phyloP scores from a whole-genome alignment of 2,329 filamentous ascomycete species.

The Monascus ruber region DNA sequence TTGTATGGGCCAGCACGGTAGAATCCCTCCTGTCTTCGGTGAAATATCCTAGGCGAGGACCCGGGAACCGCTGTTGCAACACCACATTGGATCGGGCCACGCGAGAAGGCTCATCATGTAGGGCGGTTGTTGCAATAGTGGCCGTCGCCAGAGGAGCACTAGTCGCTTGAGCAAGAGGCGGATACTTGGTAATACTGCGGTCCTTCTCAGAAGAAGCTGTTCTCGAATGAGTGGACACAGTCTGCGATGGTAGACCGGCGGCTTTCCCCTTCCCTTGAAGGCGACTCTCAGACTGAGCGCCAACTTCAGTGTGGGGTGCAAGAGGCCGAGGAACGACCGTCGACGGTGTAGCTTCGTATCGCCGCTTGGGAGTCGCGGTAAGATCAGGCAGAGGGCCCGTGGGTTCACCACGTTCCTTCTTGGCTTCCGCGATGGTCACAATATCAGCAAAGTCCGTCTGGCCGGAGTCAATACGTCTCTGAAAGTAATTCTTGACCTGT shows the following conservation, averaged over 20 bases:
- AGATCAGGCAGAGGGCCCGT: conserved; percentile 33
- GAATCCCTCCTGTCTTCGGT: conserved; percentile 29
- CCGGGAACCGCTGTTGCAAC: conserved; percentile 22
- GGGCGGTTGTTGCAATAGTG: conserved; percentile 12
- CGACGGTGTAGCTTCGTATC: conserved; percentile 36
- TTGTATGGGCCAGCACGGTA: conserved; percentile 13
- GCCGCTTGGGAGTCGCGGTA: conserved; percentile 34
- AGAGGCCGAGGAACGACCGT: conserved; percentile 30
- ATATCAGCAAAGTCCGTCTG: conserved; percentile 35
- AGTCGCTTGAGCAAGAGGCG: conserved; percentile 29
- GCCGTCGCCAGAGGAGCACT: conserved; percentile 16
- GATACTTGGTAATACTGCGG: conserved; percentile 22
- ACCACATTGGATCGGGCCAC: conserved; percentile 20
- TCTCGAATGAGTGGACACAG: conserved; percentile 17
- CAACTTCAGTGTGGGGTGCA: conserved; percentile 31
- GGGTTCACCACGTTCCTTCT: conserved; percentile 34
- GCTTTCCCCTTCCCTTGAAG: conserved; percentile 20
- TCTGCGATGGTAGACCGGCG: conserved; percentile 19
- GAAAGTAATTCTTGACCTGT: conserved; percentile 41
- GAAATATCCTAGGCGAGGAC: conserved; percentile 36
- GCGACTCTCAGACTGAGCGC: conserved; percentile 23
- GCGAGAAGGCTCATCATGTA: conserved; percentile 24
- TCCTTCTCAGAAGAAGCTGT: conserved; percentile 25
- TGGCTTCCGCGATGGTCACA: conserved; percentile 32
- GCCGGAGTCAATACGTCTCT: conserved; percentile 32